A percentile compares a stretch with the other conserved stretches of the same genome.
Evolutionary conservation across 2,329 filamentous ascomycete genomes (phyloP).

Genomic region (Penicillium sp.): DNA sequence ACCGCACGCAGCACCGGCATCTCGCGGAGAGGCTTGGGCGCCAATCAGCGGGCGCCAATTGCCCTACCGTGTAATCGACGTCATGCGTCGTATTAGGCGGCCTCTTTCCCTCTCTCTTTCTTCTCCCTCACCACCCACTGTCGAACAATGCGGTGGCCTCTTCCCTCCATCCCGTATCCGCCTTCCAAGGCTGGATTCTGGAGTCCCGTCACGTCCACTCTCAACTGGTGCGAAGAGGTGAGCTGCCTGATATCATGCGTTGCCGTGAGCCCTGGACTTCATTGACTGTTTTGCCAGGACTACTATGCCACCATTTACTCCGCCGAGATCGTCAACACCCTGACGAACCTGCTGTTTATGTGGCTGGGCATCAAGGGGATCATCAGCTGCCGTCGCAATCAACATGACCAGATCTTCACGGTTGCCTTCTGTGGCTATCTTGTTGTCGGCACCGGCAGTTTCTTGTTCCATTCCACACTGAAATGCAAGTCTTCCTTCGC

Average conservation of each 20-base stretch:
- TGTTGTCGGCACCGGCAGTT: slow-evolving; percentile 60
- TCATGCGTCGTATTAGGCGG: slow-evolving; percentile 21
- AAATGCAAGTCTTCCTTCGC: slow-evolving; percentile 50
- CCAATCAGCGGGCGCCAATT: slow-evolving; percentile 15
- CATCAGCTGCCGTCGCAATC: slow-evolving; percentile 66
- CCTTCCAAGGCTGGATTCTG: slow-evolving; percentile 58
- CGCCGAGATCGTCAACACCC: slow-evolving; percentile 74
- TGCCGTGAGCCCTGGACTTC: not conserved
- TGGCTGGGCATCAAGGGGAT: slow-evolving; percentile 74
- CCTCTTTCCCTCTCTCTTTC: slow-evolving; percentile 1
- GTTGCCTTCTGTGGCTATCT: slow-evolving; percentile 63
- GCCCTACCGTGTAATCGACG: slow-evolving; percentile 18
- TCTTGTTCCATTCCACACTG: slow-evolving; percentile 62
- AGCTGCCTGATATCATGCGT: slow-evolving; percentile 16
- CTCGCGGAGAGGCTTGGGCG: slow-evolving; percentile 16
- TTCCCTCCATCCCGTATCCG: slow-evolving; percentile 44
- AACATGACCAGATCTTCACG: slow-evolving; percentile 72
- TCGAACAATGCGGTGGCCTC: slow-evolving; percentile 30
- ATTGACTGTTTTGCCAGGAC: slow-evolving; percentile 50
- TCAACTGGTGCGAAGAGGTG: slow-evolving; percentile 81
- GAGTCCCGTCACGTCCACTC: slow-evolving; percentile 66
- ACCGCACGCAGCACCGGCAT: slow-evolving; percentile 19
- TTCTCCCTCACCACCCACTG: slow-evolving; percentile 5
- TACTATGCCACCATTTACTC: slow-evolving; percentile 72
- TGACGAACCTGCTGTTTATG: slow-evolving; percentile 81